Percentiles rank a stretch among this genome's conserved stretches.
Conservation (phyloP, 192 early-diverging fungal genomes). For the Lobosporangium transversale region DNA sequence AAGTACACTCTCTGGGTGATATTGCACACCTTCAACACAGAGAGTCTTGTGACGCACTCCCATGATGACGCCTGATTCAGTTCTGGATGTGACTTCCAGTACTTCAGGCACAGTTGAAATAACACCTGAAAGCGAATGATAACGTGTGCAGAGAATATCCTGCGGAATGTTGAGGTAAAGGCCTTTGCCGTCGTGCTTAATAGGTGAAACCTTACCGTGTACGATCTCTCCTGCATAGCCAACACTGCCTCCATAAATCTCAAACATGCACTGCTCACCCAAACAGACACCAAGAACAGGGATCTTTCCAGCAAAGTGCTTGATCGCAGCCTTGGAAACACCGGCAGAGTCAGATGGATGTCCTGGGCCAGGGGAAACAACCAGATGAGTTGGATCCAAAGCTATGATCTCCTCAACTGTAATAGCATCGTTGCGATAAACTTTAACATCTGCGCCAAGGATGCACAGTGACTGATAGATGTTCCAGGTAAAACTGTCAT, state of each 20-base stretch:
- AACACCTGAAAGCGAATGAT: slow-evolving; percentile 96
- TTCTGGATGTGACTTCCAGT: slow-evolving; percentile 89
- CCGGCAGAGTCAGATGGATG: slow-evolving; percentile 91
- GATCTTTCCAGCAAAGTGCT: slow-evolving; percentile 90
- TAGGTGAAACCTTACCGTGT: slow-evolving; percentile 94
- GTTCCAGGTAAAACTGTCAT: slow-evolving; percentile 99
- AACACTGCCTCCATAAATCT: slow-evolving; percentile 94
- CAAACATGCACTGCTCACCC: slow-evolving; percentile 98
- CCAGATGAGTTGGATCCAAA: slow-evolving; percentile 90
- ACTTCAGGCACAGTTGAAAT: slow-evolving; percentile 81
- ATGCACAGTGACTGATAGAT: slow-evolving; percentile 94
- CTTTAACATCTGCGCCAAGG: slow-evolving; percentile 91
- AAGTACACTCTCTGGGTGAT: slow-evolving; percentile 97
- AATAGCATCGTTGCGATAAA: slow-evolving; percentile 94
- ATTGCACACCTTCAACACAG: slow-evolving; percentile 97
- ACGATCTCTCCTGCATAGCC: slow-evolving; percentile 95
- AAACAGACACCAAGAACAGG: slow-evolving; percentile 98
- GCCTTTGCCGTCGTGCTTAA: slow-evolving; percentile 92
- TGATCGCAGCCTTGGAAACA: slow-evolving; percentile 88
- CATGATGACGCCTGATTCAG: slow-evolving; percentile 89
- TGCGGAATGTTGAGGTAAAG: slow-evolving; percentile 87
- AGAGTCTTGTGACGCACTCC: slow-evolving; percentile 91
- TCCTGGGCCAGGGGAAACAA: slow-evolving; percentile 97
- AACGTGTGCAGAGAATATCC: slow-evolving; percentile 89
- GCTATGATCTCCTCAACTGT: slow-evolving; percentile 85